Evolutionary conservation across 768 basidiomycete species (phyloP).

Genomic region (Hydnomerulius pinastri): DNA sequence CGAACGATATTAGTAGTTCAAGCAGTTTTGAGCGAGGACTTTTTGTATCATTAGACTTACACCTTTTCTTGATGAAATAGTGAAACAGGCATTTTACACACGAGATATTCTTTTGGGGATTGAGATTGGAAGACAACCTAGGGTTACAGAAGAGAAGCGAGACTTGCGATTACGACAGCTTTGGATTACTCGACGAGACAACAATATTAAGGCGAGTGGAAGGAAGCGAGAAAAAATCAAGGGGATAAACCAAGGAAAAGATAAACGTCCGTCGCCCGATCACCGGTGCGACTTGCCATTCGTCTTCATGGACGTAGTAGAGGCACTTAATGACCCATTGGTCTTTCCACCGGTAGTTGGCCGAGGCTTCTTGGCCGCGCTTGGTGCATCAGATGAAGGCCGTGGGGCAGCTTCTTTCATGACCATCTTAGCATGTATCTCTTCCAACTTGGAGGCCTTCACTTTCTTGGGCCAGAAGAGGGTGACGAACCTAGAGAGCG

Average conservation of each 20-base stretch:
- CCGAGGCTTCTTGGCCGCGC: conserved; percentile 60
- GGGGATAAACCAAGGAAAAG: conserved; percentile 6
- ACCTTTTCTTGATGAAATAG: conserved; percentile 15
- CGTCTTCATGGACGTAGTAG: conserved; percentile 47
- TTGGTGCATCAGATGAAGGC: conserved; percentile 48
- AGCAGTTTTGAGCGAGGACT: neutral
- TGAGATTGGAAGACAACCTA: conserved; percentile 18
- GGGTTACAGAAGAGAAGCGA: conserved; percentile 24
- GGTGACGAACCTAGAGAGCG: conserved; percentile 74
- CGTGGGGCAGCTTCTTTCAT: conserved; percentile 79
- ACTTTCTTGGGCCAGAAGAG: conserved; percentile 99
- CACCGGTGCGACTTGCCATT: conserved; percentile 67
- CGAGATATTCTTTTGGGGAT: conserved; percentile 12
- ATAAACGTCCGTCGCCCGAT: conserved; percentile 43
- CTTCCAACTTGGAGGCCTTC: conserved; percentile 88
- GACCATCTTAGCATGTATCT: conserved; percentile 96
- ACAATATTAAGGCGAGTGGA: conserved; percentile 20
- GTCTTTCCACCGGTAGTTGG: conserved; percentile 49
- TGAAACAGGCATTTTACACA: conserved; percentile 13
- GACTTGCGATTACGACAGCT: conserved; percentile 30
- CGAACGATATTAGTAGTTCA: neutral
- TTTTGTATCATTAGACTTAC: conserved; percentile 3
- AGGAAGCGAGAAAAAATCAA: conserved; percentile 24
- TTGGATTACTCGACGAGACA: conserved; percentile 24
- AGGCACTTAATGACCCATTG: conserved; percentile 50